phyloP scores from a whole-genome alignment of 2,329 filamentous ascomycete species.

The Ascochyta clinopodiicola region DNA sequence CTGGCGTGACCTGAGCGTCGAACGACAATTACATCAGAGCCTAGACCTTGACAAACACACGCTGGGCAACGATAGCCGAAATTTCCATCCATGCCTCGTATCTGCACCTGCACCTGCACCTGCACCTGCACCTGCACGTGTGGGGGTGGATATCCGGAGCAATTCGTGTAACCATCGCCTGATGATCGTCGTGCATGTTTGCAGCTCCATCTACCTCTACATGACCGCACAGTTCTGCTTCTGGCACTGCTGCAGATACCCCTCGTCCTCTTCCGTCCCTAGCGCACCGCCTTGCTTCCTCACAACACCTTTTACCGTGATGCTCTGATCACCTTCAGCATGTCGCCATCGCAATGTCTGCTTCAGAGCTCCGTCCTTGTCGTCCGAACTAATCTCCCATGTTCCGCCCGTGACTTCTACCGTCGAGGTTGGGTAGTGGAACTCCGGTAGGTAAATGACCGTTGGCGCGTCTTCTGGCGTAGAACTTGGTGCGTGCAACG shows the following conservation, averaged over 20 bases:
- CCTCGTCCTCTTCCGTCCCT: slow-evolving; percentile 72
- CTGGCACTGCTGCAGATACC: slow-evolving; percentile 73
- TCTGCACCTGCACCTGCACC: background rate
- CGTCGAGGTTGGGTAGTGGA: slow-evolving; percentile 82
- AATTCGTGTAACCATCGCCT: slow-evolving; percentile 13
- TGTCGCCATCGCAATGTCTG: slow-evolving; percentile 95
- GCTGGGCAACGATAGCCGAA: slow-evolving; percentile 20
- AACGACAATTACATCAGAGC: slow-evolving; percentile 35
- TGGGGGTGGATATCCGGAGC: slow-evolving; percentile 1
- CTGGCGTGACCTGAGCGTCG: slow-evolving; percentile 40
- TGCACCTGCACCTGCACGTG: background rate
- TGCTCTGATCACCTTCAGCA: slow-evolving; percentile 78
- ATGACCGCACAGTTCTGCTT: slow-evolving; percentile 54
- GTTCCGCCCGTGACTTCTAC: slow-evolving; percentile 85
- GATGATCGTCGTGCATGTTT: slow-evolving; percentile 3
- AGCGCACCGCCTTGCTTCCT: slow-evolving; percentile 57
- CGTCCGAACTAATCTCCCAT: slow-evolving; percentile 82
- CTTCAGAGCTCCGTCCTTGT: slow-evolving; percentile 70
- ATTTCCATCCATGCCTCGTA: background rate
- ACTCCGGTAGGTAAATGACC: slow-evolving; percentile 84
- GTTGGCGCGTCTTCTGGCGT: slow-evolving; percentile 74
- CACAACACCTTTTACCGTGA: slow-evolving; percentile 77
- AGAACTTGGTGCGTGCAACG: slow-evolving; percentile 66
- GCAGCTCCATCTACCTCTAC: slow-evolving; percentile 32
- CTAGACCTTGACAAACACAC: slow-evolving; percentile 4